Conservation (phyloP, 2,329 filamentous ascomycete genomes). For the Xylariaceae sp. region DNA sequence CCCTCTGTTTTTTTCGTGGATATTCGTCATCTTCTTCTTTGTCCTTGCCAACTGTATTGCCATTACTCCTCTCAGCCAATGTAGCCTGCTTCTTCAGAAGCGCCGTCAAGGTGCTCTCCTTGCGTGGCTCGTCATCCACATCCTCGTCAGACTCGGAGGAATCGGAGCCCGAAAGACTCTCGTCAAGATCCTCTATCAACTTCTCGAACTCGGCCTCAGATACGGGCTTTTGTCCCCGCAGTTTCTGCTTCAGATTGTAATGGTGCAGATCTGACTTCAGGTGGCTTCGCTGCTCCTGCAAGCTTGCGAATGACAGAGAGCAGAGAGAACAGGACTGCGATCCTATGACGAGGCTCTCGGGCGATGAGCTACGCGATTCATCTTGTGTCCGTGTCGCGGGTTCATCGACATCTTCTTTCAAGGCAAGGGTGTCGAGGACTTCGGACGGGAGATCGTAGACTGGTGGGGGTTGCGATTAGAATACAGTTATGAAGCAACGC, state of each 20-base stretch:
- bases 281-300: constrained; percentile 83
- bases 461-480: constrained; percentile 38
- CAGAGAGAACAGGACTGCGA: constrained; percentile 84
- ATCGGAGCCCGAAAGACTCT: constrained; percentile 89
- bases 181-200: constrained; percentile 81
- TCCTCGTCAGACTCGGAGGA: constrained; percentile 72
- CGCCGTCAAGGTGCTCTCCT: constrained; percentile 72
- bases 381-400: constrained; percentile 31
- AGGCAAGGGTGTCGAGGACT: constrained; percentile 68
- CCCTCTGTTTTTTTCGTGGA: constrained; percentile 51
- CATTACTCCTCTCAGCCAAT: constrained; percentile 54
- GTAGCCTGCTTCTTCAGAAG: constrained; percentile 83
- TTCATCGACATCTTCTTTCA: constrained; percentile 51
- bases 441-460: constrained; percentile 82
- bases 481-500: background rate
- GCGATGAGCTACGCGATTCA: constrained; percentile 23
- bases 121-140: constrained; percentile 50
- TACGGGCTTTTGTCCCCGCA: constrained; percentile 72
- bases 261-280: constrained; percentile 88
- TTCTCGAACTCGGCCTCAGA: constrained; percentile 85
- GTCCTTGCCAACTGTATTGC: constrained; percentile 55
- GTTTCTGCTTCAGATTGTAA: constrained; percentile 92
- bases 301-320: constrained; percentile 67
- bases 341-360: constrained; percentile 55
- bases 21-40: constrained; percentile 51